phyloP scores from a whole-genome alignment of 208 protist species.

The Acanthamoeba lenticulata region DNA sequence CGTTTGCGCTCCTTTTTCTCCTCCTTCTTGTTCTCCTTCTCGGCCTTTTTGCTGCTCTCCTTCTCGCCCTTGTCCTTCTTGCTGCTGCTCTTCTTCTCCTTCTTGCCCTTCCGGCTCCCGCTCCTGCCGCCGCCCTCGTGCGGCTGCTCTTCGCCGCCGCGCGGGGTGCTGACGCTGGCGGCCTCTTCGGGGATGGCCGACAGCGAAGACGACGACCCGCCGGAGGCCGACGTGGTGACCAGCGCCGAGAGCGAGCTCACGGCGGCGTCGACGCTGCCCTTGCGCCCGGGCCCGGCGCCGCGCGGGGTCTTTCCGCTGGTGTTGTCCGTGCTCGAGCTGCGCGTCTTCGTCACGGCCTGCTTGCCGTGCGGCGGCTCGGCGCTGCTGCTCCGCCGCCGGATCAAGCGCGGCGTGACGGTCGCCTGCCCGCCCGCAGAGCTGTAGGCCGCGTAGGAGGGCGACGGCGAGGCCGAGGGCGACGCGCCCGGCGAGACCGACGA shows the following conservation, averaged over 20 bases:
- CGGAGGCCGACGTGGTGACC: neutral
- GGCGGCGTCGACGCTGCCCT: constrained; percentile 3
- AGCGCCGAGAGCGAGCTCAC: neutral
- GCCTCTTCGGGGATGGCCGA: neutral
- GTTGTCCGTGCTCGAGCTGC: neutral
- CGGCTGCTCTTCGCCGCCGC: neutral
- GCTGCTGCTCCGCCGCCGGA: neutral
- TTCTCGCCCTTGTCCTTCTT: neutral
- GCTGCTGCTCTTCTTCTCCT: neutral
- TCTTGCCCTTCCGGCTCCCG: neutral
- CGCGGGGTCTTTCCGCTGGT: neutral
- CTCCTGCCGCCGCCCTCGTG: neutral
- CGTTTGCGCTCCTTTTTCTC: neutral
- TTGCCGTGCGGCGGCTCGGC: neutral
- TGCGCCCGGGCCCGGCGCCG: neutral
- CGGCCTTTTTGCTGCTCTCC: neutral
- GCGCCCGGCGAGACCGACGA: neutral
- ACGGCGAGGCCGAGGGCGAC: neutral
- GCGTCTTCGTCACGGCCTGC: neutral
- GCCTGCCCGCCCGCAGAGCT: no score
- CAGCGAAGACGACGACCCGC: neutral
- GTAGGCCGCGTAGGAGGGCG: neutral
- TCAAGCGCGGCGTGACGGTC: neutral
- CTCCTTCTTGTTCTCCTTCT: neutral
- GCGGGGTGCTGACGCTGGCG: neutral